Percentiles rank a stretch among this genome's conserved stretches.
phyloP scores from a whole-genome alignment of 371 early-diverging fungal species.

The Fennellomyces sp. region DNA sequence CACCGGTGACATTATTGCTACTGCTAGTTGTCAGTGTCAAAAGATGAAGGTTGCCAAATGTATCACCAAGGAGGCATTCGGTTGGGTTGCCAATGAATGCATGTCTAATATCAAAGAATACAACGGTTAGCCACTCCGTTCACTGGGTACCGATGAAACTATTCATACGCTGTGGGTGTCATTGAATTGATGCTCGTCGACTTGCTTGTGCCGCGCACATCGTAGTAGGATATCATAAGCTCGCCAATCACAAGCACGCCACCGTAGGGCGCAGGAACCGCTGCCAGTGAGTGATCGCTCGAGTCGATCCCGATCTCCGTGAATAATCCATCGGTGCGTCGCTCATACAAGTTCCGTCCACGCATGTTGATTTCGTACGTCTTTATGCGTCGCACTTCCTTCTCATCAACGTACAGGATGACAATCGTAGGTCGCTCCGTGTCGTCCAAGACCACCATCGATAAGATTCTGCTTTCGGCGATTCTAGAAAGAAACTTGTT shows the following conservation, averaged over 20 bases:
- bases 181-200: slow-evolving; percentile 56
- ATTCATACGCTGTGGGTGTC: slow-evolving; percentile 6
- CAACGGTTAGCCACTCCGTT: no score
- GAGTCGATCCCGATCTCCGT: slow-evolving; percentile 45
- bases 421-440: slow-evolving; percentile 54
- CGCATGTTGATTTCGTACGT: slow-evolving; percentile 58
- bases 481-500: slow-evolving; percentile 41
- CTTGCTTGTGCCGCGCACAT: slow-evolving; percentile 27
- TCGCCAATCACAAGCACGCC: slow-evolving; percentile 77
- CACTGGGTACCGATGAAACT: not conserved
- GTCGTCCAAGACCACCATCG: slow-evolving; percentile 59
- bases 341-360: slow-evolving; percentile 37
- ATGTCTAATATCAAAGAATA: slow-evolving; percentile 30
- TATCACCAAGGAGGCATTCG: slow-evolving; percentile 78
- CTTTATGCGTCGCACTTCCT: slow-evolving; percentile 59
- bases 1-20: slow-evolving; percentile 17
- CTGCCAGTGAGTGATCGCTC: slow-evolving; percentile 59
- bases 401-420: slow-evolving; percentile 70
- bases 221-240: slow-evolving; percentile 62
- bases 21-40: slow-evolving; percentile 43
- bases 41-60: slow-evolving; percentile 66
- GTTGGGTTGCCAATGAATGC: slow-evolving; percentile 39
- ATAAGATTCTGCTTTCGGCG: slow-evolving; percentile 66
- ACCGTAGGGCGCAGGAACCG: slow-evolving; percentile 61
- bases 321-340: slow-evolving; percentile 17